Percentiles rank a stretch among this genome's conserved stretches.
phyloP scores from a whole-genome alignment of 768 basidiomycete genomes.

The Rhodotorula toruloides region DNA sequence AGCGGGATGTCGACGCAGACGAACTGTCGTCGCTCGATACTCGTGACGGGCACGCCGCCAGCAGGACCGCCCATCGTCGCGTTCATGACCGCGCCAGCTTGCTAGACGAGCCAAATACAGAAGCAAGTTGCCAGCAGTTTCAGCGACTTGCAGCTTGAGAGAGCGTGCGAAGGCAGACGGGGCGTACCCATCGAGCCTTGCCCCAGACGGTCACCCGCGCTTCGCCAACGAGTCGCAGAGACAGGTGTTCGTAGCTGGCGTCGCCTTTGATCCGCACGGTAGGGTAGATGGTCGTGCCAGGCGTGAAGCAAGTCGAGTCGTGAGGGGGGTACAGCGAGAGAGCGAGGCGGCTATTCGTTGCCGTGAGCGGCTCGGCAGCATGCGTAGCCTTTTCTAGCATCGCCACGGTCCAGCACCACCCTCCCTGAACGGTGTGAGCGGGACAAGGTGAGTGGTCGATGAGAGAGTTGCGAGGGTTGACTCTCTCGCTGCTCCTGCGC shows the following conservation, averaged over 20 bases:
- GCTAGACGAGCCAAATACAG: no score
- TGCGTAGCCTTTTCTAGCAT: not conserved
- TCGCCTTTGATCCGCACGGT: not conserved
- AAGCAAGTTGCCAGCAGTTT: no score
- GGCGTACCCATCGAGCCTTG: slow-evolving; percentile 19
- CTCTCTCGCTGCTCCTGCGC: no score
- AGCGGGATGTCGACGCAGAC: slow-evolving; percentile 20
- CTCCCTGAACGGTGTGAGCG: no score
- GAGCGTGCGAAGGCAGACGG: not conserved
- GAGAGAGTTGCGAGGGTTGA: not conserved
- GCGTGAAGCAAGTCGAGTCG: not conserved
- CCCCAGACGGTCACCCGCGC: slow-evolving; percentile 19
- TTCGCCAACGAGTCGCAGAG: slow-evolving; percentile 15
- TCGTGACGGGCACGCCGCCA: slow-evolving; percentile 7
- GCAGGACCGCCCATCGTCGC: not conserved
- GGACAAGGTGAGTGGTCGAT: no score
- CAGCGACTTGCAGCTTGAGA: no score
- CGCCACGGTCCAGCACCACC: no score
- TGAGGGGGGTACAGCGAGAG: not conserved
- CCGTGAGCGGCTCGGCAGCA: not conserved
- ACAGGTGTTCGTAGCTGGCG: not conserved
- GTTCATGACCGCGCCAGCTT: slow-evolving; percentile 11
- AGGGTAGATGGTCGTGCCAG: not conserved
- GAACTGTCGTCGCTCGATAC: slow-evolving; percentile 3
- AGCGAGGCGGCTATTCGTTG: not conserved